phyloP scores from a whole-genome alignment of 2,329 filamentous ascomycete genomes.

The Penicillium brasilianum region DNA sequence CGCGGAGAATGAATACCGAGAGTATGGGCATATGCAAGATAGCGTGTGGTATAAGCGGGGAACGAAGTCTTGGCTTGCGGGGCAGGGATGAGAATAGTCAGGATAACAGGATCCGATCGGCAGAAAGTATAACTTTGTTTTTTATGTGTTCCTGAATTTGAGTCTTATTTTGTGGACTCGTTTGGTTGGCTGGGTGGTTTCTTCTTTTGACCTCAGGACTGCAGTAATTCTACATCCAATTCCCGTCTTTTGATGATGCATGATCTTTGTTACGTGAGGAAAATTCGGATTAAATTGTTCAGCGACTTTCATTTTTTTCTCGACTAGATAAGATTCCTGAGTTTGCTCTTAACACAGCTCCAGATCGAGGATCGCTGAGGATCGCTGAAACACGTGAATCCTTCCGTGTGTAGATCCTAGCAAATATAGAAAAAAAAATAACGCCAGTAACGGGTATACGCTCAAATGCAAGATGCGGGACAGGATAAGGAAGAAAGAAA shows the following conservation, averaged over 20 bases:
- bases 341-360: not conserved
- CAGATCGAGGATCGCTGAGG: not conserved
- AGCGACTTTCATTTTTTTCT: constrained; percentile 4
- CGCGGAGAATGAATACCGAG: not conserved
- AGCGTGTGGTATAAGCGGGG: not conserved
- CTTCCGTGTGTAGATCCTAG: not conserved
- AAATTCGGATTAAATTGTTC: not conserved
- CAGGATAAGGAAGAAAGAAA: constrained; percentile 5
- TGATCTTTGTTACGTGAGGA: not conserved
- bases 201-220: not conserved
- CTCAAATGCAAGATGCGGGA: constrained; percentile 31
- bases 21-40: not conserved
- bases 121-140: not conserved
- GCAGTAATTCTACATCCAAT: no score
- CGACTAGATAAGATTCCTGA: not conserved
- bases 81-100: not conserved
- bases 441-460: constrained; percentile 36
- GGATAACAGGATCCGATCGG: not conserved
- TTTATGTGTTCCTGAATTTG: not conserved
- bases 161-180: not conserved
- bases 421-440: constrained; percentile 19
- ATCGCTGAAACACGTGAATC: not conserved
- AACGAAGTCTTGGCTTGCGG: constrained; percentile 2
- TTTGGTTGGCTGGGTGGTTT: not conserved
- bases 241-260: no score